Base-by-base conservation (phyloP, 495 filamentous ascomycete species). In the Lophium mytilinum region DNA sequence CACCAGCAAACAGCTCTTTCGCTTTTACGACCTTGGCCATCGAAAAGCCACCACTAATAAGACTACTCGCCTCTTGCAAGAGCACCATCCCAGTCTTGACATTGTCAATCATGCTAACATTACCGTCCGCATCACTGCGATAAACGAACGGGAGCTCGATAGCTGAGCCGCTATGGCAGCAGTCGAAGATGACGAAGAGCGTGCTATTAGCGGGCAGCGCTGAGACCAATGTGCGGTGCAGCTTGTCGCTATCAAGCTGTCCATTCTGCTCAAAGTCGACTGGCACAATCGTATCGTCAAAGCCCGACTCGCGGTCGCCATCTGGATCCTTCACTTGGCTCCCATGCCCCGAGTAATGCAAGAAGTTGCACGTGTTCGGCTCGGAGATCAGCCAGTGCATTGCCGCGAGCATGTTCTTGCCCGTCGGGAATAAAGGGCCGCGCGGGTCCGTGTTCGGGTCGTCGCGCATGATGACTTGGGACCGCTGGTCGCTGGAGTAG, bases 111-210 rank as follows among this genome's bases (percentile, higher is more conserved):
- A 81, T 55, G 51, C 71, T 78, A 45, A 83, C 75, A 56, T 81
- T 75, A 54, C 80, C 80, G 17, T 78, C 69, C 21, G 72, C 73
- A 62, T 82, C 76, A 24, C 52, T 50, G 24, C 64, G 66, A 65
- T 77, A 84, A 15, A 83, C 77, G 57, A 76, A 83, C 4, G 81
- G 80, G 0, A 84, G 68, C 54, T 84, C 81, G 52, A 80, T 69
- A 0, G 79, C 80, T 0, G 79, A 81, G 50, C 81, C 81, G n/a
- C 74, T 78, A 62, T 84, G 81, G 66, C 81, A 84, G 69, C 80
- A 84, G 62, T 84, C 81, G 57, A 84, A 78, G 24, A 84, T 66
- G 49, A 83, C 73, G 53, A 79, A 80, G 19, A 84, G 71, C 4
- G 76, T 76, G 48, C 72, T 75, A 9, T 58, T 69, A 0, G 78